Evolutionary conservation across 2,329 filamentous ascomycete species (phyloP), one percentile per base, ranked within the genome.

Genomic region (Exophiala sp.): DNA sequence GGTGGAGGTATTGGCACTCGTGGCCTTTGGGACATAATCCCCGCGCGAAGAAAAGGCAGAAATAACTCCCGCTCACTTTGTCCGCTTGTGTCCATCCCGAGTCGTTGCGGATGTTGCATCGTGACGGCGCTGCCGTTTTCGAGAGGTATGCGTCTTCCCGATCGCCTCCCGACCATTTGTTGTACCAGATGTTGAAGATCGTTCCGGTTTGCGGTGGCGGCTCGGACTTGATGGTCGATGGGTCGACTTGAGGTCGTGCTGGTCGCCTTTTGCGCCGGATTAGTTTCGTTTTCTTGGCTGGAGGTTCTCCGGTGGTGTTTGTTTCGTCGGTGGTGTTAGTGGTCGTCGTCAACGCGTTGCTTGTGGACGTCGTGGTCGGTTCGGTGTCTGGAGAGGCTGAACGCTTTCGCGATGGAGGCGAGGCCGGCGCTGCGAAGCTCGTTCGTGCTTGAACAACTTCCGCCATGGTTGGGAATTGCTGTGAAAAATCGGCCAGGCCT

Each of bases 181-280:
- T 96, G 72, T 96, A 95, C 91, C 90, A 96, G 64, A 95, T 94
- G 70, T 98, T 98, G 77, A 93, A 98, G 51, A 90, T 88, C 0
- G 88, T 95, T 46, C 93, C 93, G 0, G 91, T 97, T 63, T 97
- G 90, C 1, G 88, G 86, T 13, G 58, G 58, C 2, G 87, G 85
- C 62, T 95, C 88, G 27, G 84, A 84, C 61, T 85, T 87, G 70
- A 95, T 79, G 37, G 83, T 83, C 34, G 85, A 82, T 1, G 89
- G 82, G 64, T 98, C 93, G 63, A 96, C 84, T 71, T 98, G 93
- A 0, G 86, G 85, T 52, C 91, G 82, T 40, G 93, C 93, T 24
- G 93, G 93, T 32, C 89, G 80, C 64, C 86, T 84, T 75, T 95
- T 96, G 66, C 87, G 89, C 57, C 90, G 83, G 60, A 95, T 85